These are phyloP conservation scores for Phytophthora kernoviae DNA, from an alignment of 352 stramenopile species.

Conservation along the genomic window DNA sequence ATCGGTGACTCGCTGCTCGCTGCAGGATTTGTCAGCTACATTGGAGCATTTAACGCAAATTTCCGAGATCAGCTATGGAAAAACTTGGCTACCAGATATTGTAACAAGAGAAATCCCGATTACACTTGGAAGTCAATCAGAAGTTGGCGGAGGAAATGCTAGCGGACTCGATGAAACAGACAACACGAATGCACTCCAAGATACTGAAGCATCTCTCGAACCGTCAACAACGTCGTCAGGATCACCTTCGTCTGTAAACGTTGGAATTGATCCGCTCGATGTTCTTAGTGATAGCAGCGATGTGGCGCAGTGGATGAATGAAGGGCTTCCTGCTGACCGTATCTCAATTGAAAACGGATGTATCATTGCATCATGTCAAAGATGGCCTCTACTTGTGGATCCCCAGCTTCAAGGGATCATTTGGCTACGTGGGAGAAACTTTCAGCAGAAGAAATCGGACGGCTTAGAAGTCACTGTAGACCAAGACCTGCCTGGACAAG, in stretches of 20 bases:
- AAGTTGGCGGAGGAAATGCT: slow-evolving; percentile 7
- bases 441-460: slow-evolving; percentile 26
- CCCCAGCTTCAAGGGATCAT: slow-evolving; percentile 90
- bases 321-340: slow-evolving; percentile 88
- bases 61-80: slow-evolving; percentile 88
- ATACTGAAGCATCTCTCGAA: slow-evolving; percentile 8
- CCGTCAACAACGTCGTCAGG: slow-evolving; percentile 8
- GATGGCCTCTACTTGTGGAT: slow-evolving; percentile 92
- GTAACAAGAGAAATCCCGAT: slow-evolving; percentile 88
- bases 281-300: slow-evolving; percentile 86
- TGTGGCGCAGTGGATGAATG: slow-evolving; percentile 92
- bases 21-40: slow-evolving; percentile 92
- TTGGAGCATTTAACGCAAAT: slow-evolving; percentile 89
- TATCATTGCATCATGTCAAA: slow-evolving; percentile 88
- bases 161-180: not conserved
- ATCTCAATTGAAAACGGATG: slow-evolving; percentile 94
- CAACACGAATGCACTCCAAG: slow-evolving; percentile 1
- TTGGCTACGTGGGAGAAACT: slow-evolving; percentile 79
- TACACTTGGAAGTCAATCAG: slow-evolving; percentile 33
- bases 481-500: slow-evolving; percentile 7
- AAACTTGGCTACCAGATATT: slow-evolving; percentile 89
- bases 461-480: not conserved
- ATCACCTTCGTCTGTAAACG: slow-evolving; percentile 3
- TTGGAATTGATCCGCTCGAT: slow-evolving; percentile 79
- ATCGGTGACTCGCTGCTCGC: slow-evolving; percentile 90